Evolutionary conservation across 2,329 filamentous ascomycete species (phyloP), one percentile per base, ranked within the genome.

Genomic region (Diplodia corticola): DNA sequence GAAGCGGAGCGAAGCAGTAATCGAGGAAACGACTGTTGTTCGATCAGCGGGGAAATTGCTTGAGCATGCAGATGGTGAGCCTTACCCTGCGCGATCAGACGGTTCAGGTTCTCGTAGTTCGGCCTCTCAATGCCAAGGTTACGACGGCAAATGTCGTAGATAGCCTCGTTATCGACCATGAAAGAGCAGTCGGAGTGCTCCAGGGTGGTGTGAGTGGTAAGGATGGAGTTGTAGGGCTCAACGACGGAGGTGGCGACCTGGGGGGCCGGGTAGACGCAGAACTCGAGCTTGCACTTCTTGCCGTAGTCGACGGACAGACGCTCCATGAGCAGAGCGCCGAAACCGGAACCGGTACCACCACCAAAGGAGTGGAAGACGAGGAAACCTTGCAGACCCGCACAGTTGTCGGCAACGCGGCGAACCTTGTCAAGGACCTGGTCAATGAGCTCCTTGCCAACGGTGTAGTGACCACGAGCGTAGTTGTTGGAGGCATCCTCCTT

Each of bases 161-260:
- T 88, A 71, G 88, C 88, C 79, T 91, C 88, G 77, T 91, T 91
- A 74, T 91, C 88, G 70, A 91, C 88, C 57, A 91, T 81, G 83
- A 91, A 91, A n/a, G 88, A 90, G 77, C 88, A 91, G 82, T 91
- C 88, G n/a, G 89, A 87, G 82, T 91, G 89, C 83, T 91, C 88
- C 69, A 91, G 89, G 68, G 88, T 91, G 83, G 87, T 90, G 82
- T 91, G 88, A 66, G 88, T 91, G 53, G 88, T 89, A 69, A 91
- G 82, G 67, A 91, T 88, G 68, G 88, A 88, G 73, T 91, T 91
- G 83, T 91, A 91, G 33, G 88, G 88, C 83, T 91, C 88, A 65
- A 91, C 88, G 66, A 91, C 88, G 49, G 88, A 86, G 46, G 88
- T 90, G 50, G 89, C 89, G 69, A 89, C 86, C 68, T 87, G 86